Conservation (phyloP, 805 yeast species). For the Wilhelminamyces savonicus region DNA sequence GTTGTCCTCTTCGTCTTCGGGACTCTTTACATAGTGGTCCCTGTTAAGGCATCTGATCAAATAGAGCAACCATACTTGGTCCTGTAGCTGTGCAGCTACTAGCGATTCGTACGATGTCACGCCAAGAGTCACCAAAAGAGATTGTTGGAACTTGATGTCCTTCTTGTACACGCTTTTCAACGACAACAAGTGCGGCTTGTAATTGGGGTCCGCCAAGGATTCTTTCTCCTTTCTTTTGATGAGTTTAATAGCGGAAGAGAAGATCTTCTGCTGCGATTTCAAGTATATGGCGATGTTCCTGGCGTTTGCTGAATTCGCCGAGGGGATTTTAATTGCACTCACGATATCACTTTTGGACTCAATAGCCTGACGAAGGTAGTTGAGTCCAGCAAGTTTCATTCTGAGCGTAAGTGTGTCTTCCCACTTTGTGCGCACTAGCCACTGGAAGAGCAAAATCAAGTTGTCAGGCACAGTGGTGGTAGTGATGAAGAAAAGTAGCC, state of each 20-base stretch:
- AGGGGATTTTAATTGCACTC: neutral
- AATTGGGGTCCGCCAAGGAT: slow-evolving; percentile 27
- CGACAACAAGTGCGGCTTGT: slow-evolving; percentile 42
- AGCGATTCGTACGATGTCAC: slow-evolving; percentile 49
- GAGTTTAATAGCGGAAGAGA: slow-evolving; percentile 38
- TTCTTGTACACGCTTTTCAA: slow-evolving; percentile 53
- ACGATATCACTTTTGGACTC: slow-evolving; percentile 39
- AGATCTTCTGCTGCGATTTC: slow-evolving; percentile 42
- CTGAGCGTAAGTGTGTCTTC: slow-evolving; percentile 45
- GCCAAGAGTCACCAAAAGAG: slow-evolving; percentile 53
- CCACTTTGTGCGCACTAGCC: slow-evolving; percentile 41
- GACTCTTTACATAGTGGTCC: slow-evolving; percentile 13
- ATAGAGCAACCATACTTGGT: slow-evolving; percentile 58
- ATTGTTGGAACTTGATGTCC: slow-evolving; percentile 48
- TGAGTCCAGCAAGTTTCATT: slow-evolving; percentile 55
- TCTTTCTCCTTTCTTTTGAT: slow-evolving; percentile 41
- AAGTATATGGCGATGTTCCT: slow-evolving; percentile 39
- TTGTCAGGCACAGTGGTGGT: slow-evolving; percentile 32
- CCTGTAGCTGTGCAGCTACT: slow-evolving; percentile 40
- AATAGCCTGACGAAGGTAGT: slow-evolving; percentile 46
- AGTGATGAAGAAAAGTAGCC: slow-evolving; percentile 35
- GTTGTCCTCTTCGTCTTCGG: slow-evolving; percentile 18
- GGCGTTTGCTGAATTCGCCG: slow-evolving; percentile 4
- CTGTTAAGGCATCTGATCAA: slow-evolving; percentile 53
- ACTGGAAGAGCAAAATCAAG: slow-evolving; percentile 49